Evolutionary conservation across 2,329 filamentous ascomycete genomes (phyloP), one percentile per base, ranked within the genome.

Genomic region (Phialophora expanda): DNA sequence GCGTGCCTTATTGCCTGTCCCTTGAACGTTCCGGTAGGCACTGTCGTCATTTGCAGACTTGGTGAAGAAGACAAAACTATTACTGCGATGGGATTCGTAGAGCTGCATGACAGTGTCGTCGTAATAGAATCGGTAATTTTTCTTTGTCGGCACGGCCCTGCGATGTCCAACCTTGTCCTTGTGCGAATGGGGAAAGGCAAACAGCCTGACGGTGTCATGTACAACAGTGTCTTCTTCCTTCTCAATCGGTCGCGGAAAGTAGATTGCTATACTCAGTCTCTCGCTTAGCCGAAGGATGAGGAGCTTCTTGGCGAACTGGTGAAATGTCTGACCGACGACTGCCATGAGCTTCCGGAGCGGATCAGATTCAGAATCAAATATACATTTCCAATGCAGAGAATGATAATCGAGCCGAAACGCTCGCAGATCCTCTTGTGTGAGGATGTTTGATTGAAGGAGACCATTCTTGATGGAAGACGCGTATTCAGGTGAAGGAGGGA

Each of bases 111-210:
- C n/a, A 22, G 38, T 58, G 24, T 58, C 56, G 17, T 58, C 56
- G 24, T 58, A 58, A 14, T 58, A 58, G 38, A 58, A 58, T 12
- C 56, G 20, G 24, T 58, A 58, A 11, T 58, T 58, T n/a, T 46
- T 58, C 20, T 58, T 58, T 24, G 56, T 58, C 6, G 56, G 56
- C 4, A 58, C 56, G 11, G 9, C 56, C 22, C 56, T 34, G 17
- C 56, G 56, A 17, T 58, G 56, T 58, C 34, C 56, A n/a, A 28
- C 38, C 26, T 41, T 58, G 56, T 58, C 56, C 14, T 30, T 48
- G 38, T 58, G 56, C 9, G 56, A 58, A 58, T 58, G 56, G 4
- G 56, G 56, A n/a, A 58, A 58, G n/a, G 56, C 56, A 30, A 58
- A 58, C 34, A 58, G 11, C 26, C 56, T 46, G 20, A 58, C 56